Conservation (phyloP, 371 early-diverging fungal species). For the Mucor irregularis region DNA sequence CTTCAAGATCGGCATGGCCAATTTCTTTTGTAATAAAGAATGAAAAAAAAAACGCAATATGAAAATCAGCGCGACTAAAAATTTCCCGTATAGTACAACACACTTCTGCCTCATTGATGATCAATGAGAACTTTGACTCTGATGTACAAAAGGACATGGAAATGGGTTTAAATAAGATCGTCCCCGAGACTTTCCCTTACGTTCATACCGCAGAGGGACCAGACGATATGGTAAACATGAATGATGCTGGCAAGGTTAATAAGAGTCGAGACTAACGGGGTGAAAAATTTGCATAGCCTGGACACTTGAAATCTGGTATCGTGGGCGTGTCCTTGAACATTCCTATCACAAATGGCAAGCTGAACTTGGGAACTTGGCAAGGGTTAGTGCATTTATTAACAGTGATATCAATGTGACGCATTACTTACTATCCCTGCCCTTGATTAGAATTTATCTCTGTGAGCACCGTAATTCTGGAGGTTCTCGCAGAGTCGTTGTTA, state of each 20-base stretch:
- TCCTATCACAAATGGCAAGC: constrained; percentile 78
- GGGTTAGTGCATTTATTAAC: constrained; percentile 56
- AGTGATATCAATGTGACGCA: not conserved
- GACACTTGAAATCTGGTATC: constrained; percentile 84
- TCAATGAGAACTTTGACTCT: constrained; percentile 86
- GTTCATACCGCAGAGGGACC: constrained; percentile 77
- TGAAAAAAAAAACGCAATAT: not conserved
- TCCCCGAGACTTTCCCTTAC: constrained; percentile 78
- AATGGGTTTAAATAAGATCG: constrained; percentile 54
- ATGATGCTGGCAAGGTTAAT: not conserved
- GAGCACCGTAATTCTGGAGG: constrained; percentile 76
- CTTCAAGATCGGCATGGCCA: constrained; percentile 81
- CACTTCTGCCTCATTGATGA: constrained; percentile 85
- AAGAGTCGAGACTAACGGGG: too few relatives aligned
- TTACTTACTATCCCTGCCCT: not conserved
- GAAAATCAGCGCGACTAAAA: not conserved
- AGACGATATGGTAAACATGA: constrained; percentile 47
- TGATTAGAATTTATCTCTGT: constrained; percentile 67
- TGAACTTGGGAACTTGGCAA: constrained; percentile 91
- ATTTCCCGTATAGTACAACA: constrained; percentile 64
- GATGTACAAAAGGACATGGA: constrained; percentile 85
- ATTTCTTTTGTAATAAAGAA: constrained; percentile 69
- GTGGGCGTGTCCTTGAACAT: constrained; percentile 87
- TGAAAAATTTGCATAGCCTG: constrained; percentile 56
- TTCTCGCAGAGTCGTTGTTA: constrained; percentile 66